Percentiles rank a stretch among this genome's conserved stretches.
These are phyloP conservation scores for Dactylonectria macrodidyma DNA, from an alignment of 2,329 filamentous ascomycete species.

Conservation along the genomic window DNA sequence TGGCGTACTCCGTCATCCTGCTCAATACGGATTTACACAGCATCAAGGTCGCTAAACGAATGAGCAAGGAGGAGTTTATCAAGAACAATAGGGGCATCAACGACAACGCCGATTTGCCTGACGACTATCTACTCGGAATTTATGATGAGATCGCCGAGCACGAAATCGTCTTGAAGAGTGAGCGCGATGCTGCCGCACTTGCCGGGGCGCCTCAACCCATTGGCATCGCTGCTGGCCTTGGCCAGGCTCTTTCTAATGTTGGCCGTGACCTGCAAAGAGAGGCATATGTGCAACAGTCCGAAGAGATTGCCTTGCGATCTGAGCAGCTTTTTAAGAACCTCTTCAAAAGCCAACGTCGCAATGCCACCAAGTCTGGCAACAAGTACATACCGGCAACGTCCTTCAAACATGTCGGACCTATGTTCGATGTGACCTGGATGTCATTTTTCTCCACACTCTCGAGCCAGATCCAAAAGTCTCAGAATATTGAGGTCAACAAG, in stretches of 20 bases:
- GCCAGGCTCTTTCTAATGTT: conserved; percentile 91
- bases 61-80: conserved; percentile 98
- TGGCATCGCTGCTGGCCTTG: conserved; percentile 85
- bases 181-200: conserved; percentile 90
- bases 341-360: conserved; percentile 89
- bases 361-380: conserved; percentile 77
- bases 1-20: conserved; percentile 97
- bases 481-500: conserved; percentile 92
- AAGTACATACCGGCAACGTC: conserved; percentile 94
- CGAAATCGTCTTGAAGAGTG: conserved; percentile 95
- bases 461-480: conserved; percentile 91
- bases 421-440: conserved; percentile 99
- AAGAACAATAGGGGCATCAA: conserved; percentile 99
- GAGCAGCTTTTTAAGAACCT: conserved; percentile 94
- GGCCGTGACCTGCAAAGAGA: conserved; percentile 93
- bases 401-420: conserved; percentile 94
- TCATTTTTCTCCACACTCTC: conserved; percentile 96
- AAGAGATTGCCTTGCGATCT: conserved; percentile 84
- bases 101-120: conserved; percentile 91
- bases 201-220: conserved; percentile 75
- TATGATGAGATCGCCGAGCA: conserved; percentile 93
- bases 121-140: conserved; percentile 90
- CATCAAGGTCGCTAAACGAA: conserved; percentile 83
- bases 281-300: conserved; percentile 93
- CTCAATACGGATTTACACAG: conserved; percentile 97